phyloP scores from a whole-genome alignment of 768 basidiomycete genomes.

The Russula griseocarnosa region DNA sequence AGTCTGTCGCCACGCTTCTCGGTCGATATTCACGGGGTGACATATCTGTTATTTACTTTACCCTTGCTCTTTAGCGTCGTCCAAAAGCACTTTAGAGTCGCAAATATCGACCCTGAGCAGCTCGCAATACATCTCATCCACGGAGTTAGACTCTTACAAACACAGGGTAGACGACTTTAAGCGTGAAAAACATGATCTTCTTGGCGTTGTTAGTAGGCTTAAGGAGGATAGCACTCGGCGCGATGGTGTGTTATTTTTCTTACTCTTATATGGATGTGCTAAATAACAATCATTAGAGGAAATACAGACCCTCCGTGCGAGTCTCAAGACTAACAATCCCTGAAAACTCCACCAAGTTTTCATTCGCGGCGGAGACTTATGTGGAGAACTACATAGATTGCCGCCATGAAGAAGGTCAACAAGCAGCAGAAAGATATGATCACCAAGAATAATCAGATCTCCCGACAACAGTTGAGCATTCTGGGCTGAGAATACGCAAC shows the following conservation, averaged over 20 bases:
- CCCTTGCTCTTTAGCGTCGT: conserved; percentile 38
- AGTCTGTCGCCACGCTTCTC: conserved; percentile 29
- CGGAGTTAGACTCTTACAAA: conserved; percentile 55
- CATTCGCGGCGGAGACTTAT: not conserved
- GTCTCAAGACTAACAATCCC: conserved; percentile 63
- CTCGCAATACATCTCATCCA: conserved; percentile 59
- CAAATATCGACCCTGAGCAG: conserved; percentile 54
- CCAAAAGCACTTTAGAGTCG: conserved; percentile 47
- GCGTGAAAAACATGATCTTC: conserved; percentile 85
- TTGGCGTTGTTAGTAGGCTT: conserved; percentile 76
- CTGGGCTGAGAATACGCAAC: conserved; percentile 20
- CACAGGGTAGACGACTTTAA: conserved; percentile 70
- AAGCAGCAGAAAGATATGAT: conserved; percentile 21
- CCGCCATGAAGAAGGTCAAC: conserved; percentile 22
- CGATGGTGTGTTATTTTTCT: conserved; percentile 52
- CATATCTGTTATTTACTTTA: conserved; percentile 16
- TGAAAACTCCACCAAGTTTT: conserved; percentile 55
- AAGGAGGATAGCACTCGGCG: conserved; percentile 71
- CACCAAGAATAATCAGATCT: conserved; percentile 25
- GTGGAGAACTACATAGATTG: conserved; percentile 22
- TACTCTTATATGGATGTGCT: not conserved
- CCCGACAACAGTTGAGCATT: conserved; percentile 24
- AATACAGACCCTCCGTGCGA: conserved; percentile 59
- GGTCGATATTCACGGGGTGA: conserved; percentile 15
- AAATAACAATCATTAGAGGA: conserved; percentile 48